These are phyloP conservation scores for Xylaria venustula DNA, from an alignment of 495 filamentous ascomycete genomes.

Conservation along the genomic window DNA sequence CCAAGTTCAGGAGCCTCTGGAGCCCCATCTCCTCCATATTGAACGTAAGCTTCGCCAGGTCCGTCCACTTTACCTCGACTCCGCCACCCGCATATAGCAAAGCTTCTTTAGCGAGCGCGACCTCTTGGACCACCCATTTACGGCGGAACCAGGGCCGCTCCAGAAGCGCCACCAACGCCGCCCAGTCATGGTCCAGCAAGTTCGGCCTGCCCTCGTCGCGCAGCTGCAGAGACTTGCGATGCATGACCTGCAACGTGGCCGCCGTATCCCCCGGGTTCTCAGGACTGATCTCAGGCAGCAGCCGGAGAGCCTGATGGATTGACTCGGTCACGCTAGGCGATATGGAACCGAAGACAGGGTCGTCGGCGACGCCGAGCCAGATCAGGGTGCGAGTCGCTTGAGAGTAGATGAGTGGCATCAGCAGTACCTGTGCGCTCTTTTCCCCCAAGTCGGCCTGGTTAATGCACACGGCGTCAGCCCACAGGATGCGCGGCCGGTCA, in stretches of 20 bases:
- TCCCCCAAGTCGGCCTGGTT: conserved; percentile 35
- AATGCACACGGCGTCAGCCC: conserved; percentile 43
- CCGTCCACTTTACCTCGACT: conserved; percentile 23
- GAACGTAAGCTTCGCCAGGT: conserved; percentile 19
- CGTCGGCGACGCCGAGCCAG: conserved; percentile 31
- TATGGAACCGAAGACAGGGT: conserved; percentile 7
- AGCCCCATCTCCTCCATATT: conserved; percentile 5
- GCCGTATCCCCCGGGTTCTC: background rate
- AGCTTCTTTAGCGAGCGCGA: conserved; percentile 15
- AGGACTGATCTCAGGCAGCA: conserved; percentile 9
- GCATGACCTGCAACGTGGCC: background rate
- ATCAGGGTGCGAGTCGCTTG: conserved; percentile 25
- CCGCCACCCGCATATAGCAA: conserved; percentile 17
- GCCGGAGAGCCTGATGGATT: background rate
- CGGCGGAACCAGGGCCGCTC: conserved; percentile 26
- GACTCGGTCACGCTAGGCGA: conserved; percentile 10
- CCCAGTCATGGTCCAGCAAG: conserved; percentile 21
- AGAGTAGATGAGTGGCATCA: conserved; percentile 39
- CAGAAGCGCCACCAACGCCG: conserved; percentile 16
- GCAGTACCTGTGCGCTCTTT: conserved; percentile 31
- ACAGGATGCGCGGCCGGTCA: conserved; percentile 23
- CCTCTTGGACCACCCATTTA: conserved; percentile 31
- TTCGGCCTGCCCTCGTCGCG: conserved; percentile 14
- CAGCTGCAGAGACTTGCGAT: background rate
- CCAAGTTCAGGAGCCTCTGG: background rate